Base-by-base conservation (phyloP, 306 rosid genomes). In the Cicer cuneatum region DNA sequence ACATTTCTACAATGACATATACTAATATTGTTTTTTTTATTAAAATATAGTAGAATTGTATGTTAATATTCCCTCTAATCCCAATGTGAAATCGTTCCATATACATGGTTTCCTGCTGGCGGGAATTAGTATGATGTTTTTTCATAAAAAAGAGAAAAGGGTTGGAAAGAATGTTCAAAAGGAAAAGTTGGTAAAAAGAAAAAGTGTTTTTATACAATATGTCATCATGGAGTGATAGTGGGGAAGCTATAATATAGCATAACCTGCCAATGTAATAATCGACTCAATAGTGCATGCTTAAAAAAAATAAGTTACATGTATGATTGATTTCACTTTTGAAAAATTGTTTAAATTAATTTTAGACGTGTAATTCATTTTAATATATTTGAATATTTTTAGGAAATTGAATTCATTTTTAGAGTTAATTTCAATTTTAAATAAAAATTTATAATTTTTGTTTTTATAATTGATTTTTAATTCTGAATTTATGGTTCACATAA, bases 141-240 rank as follows among this genome's bases (percentile, higher is more conserved):
- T 35, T 15, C 45, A 9, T 69, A 10, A 47, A 67, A 47, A 48
- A 14, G 8, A 68, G 8, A 68, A 68, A n/a, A 47, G 29, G 24
- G 6, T 8, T 21, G 45, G 13, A 67, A 67, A 67, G 43, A 67
- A 67, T 46, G 59, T 24, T 47, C 12, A 47, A 68, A 67, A 67
- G 71, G 16, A 67, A 67, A 67, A 21, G 57, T 13, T 21, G 72
- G 72, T 24, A 45, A 69, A 51, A 69, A 49, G 16, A 69, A 69
- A 38, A 51, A 51, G 61, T 52, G 62, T 47, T 51, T 69, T 35
- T 9, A 35, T 48, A 11, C 18, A 24, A 6, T 29, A 46, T 21
- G 29, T 67, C 24, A 48, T 29, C n/a, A 47, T n/a, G 13, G 5
- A 47, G 45, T 68, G 45, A 59, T 68, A 47, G 45, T 66, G 54